These are phyloP conservation scores for Leccinum disarticulatum DNA, from an alignment of 768 basidiomycete species.

Conservation along the genomic window DNA sequence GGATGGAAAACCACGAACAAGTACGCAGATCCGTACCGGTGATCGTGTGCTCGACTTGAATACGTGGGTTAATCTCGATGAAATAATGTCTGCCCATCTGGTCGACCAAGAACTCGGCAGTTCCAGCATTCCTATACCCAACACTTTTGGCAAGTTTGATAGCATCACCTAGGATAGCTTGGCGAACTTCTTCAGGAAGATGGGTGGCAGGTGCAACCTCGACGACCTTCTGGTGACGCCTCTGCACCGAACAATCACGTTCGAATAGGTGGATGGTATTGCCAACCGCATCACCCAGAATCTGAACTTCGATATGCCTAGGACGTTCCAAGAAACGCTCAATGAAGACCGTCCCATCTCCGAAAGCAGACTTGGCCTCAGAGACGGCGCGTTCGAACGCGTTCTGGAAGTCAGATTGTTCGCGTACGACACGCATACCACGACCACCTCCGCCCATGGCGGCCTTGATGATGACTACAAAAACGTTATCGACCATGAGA, in stretches of 20 bases:
- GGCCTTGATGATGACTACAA: constrained; percentile 94
- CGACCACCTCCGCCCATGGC: constrained; percentile 99
- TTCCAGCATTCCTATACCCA: constrained; percentile 94
- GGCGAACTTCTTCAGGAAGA: constrained; percentile 86
- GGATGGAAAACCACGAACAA: neutral
- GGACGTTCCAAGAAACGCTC: constrained; percentile 97
- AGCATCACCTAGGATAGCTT: constrained; percentile 85
- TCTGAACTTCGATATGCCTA: constrained; percentile 95
- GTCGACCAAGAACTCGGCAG: constrained; percentile 98
- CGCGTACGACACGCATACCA: constrained; percentile 98
- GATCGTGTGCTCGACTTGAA: constrained; percentile 99
- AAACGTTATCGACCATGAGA: constrained; percentile 6
- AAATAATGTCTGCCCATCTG: constrained; percentile 97
- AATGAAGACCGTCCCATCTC: constrained; percentile 98
- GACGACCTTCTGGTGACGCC: constrained; percentile 98
- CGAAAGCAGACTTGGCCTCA: constrained; percentile 96
- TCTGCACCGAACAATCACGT: constrained; percentile 97
- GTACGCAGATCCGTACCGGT: constrained; percentile 60
- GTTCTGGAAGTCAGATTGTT: constrained; percentile 86
- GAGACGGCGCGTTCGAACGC: constrained; percentile 90
- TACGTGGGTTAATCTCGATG: constrained; percentile 99
- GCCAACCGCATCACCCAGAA: constrained; percentile 87
- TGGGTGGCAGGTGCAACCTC: constrained; percentile 97
- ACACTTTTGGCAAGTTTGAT: constrained; percentile 94
- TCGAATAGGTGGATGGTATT: constrained; percentile 98